Conservation (phyloP, 768 basidiomycete species). For the Lactarius indigo region DNA sequence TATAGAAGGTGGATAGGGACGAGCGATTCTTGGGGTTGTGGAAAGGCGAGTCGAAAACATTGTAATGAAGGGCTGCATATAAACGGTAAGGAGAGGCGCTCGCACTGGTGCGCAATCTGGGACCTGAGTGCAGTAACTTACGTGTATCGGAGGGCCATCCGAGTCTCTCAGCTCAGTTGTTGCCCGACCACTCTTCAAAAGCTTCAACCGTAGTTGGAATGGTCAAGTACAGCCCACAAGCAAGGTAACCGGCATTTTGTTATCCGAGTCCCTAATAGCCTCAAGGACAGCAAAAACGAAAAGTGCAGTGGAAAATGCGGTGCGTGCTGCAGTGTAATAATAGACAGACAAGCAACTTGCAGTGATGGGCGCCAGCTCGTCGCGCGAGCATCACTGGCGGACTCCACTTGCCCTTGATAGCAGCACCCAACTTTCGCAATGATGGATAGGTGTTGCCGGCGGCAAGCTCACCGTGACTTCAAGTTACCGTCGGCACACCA, state of each 20-base stretch:
- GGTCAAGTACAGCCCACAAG: too few relatives aligned
- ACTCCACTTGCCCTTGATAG: background rate
- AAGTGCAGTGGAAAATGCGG: background rate
- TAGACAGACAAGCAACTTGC: background rate
- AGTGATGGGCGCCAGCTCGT: too few relatives aligned
- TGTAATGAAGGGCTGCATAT: constrained; percentile 1
- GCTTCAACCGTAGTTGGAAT: too few relatives aligned
- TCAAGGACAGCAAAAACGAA: too few relatives aligned
- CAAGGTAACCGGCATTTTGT: too few relatives aligned
- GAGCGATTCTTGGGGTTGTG: background rate
- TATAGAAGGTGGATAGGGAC: background rate
- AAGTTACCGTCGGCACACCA: background rate
- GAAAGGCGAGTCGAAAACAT: background rate
- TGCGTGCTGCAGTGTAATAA: background rate
- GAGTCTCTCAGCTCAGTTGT: too few relatives aligned
- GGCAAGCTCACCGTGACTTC: too few relatives aligned
- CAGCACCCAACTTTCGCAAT: background rate
- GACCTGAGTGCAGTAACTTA: too few relatives aligned
- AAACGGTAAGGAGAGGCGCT: background rate
- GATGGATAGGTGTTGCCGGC: too few relatives aligned
- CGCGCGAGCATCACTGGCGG: too few relatives aligned
- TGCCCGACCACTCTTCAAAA: too few relatives aligned
- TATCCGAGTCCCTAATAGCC: too few relatives aligned
- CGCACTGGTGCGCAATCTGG: background rate
- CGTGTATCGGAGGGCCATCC: background rate